Evolutionary conservation across 345 rosid genomes (phyloP).

Genomic region (Cardiospermum halicacabum): DNA sequence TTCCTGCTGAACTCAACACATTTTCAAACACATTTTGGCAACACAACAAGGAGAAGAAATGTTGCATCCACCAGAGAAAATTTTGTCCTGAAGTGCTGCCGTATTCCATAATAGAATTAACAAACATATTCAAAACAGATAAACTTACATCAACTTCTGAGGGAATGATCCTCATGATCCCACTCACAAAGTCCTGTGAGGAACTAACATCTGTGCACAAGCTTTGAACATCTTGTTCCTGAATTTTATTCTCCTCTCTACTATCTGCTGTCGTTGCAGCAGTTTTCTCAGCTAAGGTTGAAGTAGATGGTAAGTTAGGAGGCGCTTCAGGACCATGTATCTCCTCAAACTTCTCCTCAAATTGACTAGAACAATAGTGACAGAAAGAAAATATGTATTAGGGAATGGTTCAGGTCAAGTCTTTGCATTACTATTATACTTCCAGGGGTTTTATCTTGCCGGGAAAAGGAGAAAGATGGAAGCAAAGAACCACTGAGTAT

Average conservation of each 20-base stretch:
- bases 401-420: neutral
- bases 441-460: neutral
- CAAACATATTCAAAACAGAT: neutral
- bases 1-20: neutral
- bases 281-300: slow-evolving; percentile 41
- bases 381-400: slow-evolving; percentile 5
- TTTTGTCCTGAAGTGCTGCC: neutral
- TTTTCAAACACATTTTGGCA: neutral
- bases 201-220: slow-evolving; percentile 48
- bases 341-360: slow-evolving; percentile 90
- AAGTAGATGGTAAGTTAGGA: slow-evolving; percentile 46
- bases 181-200: slow-evolving; percentile 75
- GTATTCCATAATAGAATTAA: slow-evolving; percentile 1
- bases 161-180: slow-evolving; percentile 92
- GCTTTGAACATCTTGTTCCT: slow-evolving; percentile 42
- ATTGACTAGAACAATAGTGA: slow-evolving; percentile 45
- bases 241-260: slow-evolving; percentile 47
- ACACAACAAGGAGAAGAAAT: neutral
- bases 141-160: slow-evolving; percentile 81
- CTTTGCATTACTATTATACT: slow-evolving; percentile 1
- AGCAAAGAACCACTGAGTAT: slow-evolving; percentile 10
- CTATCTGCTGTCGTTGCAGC: slow-evolving; percentile 37
- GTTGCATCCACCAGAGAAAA: neutral
- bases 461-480: neutral
- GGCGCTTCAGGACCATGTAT: slow-evolving; percentile 56